Evolutionary conservation across 2,329 filamentous ascomycete species (phyloP).

Genomic region (Phyllosticta citriasiana): DNA sequence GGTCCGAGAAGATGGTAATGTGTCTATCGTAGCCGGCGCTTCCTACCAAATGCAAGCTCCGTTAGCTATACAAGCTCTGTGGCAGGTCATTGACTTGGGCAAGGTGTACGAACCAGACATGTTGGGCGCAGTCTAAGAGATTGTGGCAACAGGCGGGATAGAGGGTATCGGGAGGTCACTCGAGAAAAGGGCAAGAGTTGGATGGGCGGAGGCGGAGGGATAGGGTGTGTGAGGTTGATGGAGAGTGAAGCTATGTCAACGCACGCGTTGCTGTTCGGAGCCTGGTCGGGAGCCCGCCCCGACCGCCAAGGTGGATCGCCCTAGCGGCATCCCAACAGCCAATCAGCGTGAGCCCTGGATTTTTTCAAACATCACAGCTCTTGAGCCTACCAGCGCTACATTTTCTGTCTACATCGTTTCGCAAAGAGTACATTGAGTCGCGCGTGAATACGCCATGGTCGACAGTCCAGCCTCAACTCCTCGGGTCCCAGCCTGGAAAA

Average conservation of each 20-base stretch:
- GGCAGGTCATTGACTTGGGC: constrained; percentile 1
- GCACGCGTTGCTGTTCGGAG: constrained; percentile 10
- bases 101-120: constrained; percentile 30
- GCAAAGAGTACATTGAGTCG: background rate
- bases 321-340: background rate
- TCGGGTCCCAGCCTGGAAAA: constrained; percentile 48
- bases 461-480: background rate
- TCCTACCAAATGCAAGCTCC: constrained; percentile 38
- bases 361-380: constrained; percentile 1
- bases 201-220: background rate
- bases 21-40: constrained; percentile 93
- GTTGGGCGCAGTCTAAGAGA: constrained; percentile 15
- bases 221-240: background rate
- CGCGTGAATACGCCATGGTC: background rate
- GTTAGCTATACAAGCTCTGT: constrained; percentile 20
- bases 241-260: constrained; percentile 10
- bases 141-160: background rate
- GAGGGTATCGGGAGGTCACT: background rate
- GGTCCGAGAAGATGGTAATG: constrained; percentile 99
- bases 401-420: background rate
- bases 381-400: background rate
- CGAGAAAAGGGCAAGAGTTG: background rate
- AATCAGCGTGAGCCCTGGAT: constrained; percentile 5
- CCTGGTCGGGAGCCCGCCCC: constrained; percentile 2
- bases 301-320: constrained; percentile 4